Base-by-base conservation (phyloP, 192 early-diverging fungal genomes). In the Umbelopsis isabellina region DNA sequence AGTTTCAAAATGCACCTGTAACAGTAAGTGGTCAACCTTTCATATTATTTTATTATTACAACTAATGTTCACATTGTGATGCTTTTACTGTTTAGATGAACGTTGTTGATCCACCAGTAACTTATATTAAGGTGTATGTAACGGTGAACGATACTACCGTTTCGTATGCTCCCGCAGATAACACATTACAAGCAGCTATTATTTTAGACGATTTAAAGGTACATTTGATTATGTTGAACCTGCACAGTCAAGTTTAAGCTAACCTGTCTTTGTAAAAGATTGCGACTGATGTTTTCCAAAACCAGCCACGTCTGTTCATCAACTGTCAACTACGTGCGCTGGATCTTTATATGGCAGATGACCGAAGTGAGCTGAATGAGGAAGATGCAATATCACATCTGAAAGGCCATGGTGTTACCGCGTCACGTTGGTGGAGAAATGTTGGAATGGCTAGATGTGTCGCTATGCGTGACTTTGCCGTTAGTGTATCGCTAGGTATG, bases 161-260 rank as follows among this genome's bases (percentile, higher is more conserved):
- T 67, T 86, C 89, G 64, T 89, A 87, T 46, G 84, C 82, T 25
- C 90, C 90, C 1, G 41, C 80, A 11, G 58, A 87, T 72, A 79
- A 84, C 20, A 77, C 82, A 4, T 75, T 83, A 0, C 82, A 82
- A 9, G 80, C 86, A 50, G 77, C 83, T 16, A 4, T 89, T 18
- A 72, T 82, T 1, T 44, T 91, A 27, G 89, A 90, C 66, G 81
- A 82, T 58, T 68, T 90, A 58, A 90, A 88, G 82, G 89, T 91
- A 74, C 18, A 48, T 33, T 33, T 37, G 37, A 2, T 15, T 21
- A 51, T 49, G 8, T 7, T 37, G 10, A 35, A 51, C 22, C 53
- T 33, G 2, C 44, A n/a, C 23, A 20, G 7, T 50, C 12, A 22
- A 65, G 35, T 52, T 30, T 30, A 74, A 21, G 12, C 47, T 20